A percentile compares a stretch with the other conserved stretches of the same genome.
phyloP scores from a whole-genome alignment of 345 rosid species.

The Corymbia maculata region DNA sequence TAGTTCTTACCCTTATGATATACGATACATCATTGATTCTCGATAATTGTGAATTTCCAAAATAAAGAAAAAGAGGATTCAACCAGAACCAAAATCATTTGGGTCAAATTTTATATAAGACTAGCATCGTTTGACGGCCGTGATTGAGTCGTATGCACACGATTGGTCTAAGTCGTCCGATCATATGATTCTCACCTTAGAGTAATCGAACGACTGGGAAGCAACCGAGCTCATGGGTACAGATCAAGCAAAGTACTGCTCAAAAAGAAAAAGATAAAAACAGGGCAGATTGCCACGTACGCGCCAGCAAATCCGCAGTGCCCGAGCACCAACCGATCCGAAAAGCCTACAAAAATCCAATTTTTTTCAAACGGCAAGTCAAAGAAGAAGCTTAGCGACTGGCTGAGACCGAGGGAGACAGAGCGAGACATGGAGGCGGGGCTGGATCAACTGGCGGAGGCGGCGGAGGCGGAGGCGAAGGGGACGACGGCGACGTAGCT shows the following conservation, averaged over 20 bases:
- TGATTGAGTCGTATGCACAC: accelerated
- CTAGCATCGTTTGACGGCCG: accelerated
- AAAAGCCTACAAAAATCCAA: neutral
- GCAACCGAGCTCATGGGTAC: accelerated
- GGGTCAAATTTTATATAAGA: accelerated
- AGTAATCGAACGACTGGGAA: neutral
- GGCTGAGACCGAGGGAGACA: neutral
- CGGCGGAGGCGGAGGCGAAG: neutral
- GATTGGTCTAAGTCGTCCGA: accelerated
- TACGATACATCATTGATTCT: neutral
- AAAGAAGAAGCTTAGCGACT: neutral
- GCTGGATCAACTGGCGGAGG: constrained; percentile 12
- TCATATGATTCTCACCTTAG: accelerated
- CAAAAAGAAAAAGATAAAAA: neutral
- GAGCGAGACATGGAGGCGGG: constrained; percentile 1
- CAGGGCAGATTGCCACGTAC: neutral
- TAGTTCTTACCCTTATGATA: neutral
- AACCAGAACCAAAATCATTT: too few relatives aligned
- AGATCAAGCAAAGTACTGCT: accelerated
- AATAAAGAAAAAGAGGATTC: too few relatives aligned
- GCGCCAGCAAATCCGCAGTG: neutral
- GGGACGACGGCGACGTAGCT: constrained; percentile 53
- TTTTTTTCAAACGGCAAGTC: neutral
- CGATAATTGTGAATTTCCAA: neutral
- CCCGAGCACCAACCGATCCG: neutral